phyloP scores from a whole-genome alignment of 78 protist genomes.

The Bodo saltans region DNA sequence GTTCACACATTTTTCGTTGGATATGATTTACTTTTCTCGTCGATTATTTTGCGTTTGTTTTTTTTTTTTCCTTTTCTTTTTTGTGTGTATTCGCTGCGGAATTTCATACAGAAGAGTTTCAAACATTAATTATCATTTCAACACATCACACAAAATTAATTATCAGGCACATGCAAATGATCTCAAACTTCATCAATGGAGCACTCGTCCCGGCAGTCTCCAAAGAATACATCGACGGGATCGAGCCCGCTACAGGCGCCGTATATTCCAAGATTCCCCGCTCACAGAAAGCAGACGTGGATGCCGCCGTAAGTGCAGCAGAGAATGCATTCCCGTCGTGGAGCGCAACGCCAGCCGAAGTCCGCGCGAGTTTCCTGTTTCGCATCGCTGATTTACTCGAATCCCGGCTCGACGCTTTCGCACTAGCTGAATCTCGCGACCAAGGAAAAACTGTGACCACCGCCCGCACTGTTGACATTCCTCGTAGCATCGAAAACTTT shows the following conservation, averaged over 20 bases:
- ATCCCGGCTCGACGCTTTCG: slow-evolving; percentile 41
- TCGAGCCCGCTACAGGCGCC: slow-evolving; percentile 30
- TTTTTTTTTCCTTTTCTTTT: too few species aligned
- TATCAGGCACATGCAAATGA: too few species aligned
- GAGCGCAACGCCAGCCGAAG: slow-evolving; percentile 39
- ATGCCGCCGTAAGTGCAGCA: slow-evolving; percentile 74
- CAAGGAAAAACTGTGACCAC: slow-evolving; percentile 62
- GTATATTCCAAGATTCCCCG: slow-evolving; percentile 36
- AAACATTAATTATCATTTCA: too few species aligned
- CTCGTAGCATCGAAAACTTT: slow-evolving; percentile 49
- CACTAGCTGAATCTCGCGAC: slow-evolving; percentile 56
- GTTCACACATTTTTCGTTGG: too few species aligned
- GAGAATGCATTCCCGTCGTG: slow-evolving; percentile 60
- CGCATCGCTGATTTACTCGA: slow-evolving; percentile 73
- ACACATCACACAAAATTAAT: too few species aligned
- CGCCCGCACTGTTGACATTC: slow-evolving; percentile 66
- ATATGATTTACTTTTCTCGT: too few species aligned
- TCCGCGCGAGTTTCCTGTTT: slow-evolving; percentile 46
- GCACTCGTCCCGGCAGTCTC: too few species aligned
- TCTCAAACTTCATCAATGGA: too few species aligned
- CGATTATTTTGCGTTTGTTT: too few species aligned
- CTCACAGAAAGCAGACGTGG: slow-evolving; percentile 51
- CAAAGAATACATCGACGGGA: not conserved
- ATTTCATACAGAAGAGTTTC: too few species aligned
- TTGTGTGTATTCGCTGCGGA: too few species aligned